These are phyloP conservation scores for Penicillium glabrum DNA, from an alignment of 2,329 filamentous ascomycete genomes.

Conservation along the genomic window DNA sequence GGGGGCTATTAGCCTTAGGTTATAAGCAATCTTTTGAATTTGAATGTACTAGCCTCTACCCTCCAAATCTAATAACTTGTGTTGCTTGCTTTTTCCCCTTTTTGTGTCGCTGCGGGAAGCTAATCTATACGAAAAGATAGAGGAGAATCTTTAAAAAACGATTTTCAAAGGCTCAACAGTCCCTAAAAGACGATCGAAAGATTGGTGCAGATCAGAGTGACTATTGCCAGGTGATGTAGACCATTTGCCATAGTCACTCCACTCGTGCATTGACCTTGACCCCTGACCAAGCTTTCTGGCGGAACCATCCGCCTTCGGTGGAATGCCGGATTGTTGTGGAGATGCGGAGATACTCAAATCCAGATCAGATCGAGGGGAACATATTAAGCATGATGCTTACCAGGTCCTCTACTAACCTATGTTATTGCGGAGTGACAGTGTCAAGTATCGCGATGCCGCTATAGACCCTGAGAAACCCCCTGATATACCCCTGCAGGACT, in stretches of 20 bases:
- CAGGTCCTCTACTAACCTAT: not conserved
- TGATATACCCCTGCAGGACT: not conserved
- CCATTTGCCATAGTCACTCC: not conserved
- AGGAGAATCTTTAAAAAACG: too few relatives aligned
- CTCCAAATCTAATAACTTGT: not conserved
- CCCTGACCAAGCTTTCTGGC: slow-evolving; percentile 9
- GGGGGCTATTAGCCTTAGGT: not conserved
- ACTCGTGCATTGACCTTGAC: not conserved
- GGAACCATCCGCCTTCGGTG: slow-evolving; percentile 4
- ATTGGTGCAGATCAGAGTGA: not conserved
- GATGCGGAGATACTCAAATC: not conserved
- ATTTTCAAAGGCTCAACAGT: not conserved
- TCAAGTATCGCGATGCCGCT: not conserved
- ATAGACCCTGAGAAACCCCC: not conserved
- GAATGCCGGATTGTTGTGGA: not conserved
- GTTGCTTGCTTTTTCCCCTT: too few relatives aligned
- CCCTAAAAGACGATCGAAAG: not conserved
- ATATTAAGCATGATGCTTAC: not conserved
- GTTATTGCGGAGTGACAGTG: not conserved
- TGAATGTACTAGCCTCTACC: not conserved
- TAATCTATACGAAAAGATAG: too few relatives aligned
- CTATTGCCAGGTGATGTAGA: not conserved
- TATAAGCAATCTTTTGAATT: not conserved
- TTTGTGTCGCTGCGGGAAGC: too few relatives aligned
- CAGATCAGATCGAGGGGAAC: not conserved